These are phyloP conservation scores for Arachis monticola DNA, from an alignment of 331 rosid species.

Conservation along the genomic window DNA sequence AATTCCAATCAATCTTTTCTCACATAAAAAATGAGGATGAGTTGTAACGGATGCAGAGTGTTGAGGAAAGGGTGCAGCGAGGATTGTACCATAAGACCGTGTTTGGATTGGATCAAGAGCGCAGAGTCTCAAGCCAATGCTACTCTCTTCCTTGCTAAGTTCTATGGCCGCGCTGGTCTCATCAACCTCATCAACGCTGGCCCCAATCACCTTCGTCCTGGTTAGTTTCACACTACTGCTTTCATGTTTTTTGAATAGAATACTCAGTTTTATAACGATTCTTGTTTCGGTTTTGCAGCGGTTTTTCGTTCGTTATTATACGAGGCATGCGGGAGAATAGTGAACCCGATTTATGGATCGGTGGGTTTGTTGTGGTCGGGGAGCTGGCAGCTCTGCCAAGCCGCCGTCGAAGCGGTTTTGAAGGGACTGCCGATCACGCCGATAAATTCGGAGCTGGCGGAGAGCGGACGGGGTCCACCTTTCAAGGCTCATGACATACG, in stretches of 20 bases:
- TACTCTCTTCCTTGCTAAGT: slow-evolving; percentile 79
- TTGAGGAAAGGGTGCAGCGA: slow-evolving; percentile 73
- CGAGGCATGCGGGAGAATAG: slow-evolving; percentile 72
- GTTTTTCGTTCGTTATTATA: slow-evolving; percentile 66
- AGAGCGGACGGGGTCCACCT: slow-evolving; percentile 31
- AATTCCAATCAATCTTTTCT: slow-evolving; percentile 17
- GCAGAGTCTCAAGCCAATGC: slow-evolving; percentile 74
- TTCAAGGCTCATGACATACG: slow-evolving; percentile 55
- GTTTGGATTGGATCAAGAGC: slow-evolving; percentile 67
- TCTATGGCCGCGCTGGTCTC: slow-evolving; percentile 75
- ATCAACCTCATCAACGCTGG: slow-evolving; percentile 68
- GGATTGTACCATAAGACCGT: slow-evolving; percentile 57
- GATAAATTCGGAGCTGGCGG: slow-evolving; percentile 35
- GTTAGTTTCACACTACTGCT: slow-evolving; percentile 12
- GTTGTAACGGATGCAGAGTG: slow-evolving; percentile 82
- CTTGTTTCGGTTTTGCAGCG: slow-evolving; percentile 40
- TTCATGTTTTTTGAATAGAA: not conserved
- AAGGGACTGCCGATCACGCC: slow-evolving; percentile 48
- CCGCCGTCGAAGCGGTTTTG: slow-evolving; percentile 65
- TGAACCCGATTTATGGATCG: slow-evolving; percentile 66
- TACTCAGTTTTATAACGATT: too few species aligned
- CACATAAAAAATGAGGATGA: slow-evolving; percentile 52
- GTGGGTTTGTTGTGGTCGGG: slow-evolving; percentile 59
- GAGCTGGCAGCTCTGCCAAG: slow-evolving; percentile 61
- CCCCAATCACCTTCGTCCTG: slow-evolving; percentile 49